Evolutionary conservation across 495 filamentous ascomycete genomes (phyloP), one percentile per base, ranked within the genome.

Genomic region (Cenococcum geophilum): DNA sequence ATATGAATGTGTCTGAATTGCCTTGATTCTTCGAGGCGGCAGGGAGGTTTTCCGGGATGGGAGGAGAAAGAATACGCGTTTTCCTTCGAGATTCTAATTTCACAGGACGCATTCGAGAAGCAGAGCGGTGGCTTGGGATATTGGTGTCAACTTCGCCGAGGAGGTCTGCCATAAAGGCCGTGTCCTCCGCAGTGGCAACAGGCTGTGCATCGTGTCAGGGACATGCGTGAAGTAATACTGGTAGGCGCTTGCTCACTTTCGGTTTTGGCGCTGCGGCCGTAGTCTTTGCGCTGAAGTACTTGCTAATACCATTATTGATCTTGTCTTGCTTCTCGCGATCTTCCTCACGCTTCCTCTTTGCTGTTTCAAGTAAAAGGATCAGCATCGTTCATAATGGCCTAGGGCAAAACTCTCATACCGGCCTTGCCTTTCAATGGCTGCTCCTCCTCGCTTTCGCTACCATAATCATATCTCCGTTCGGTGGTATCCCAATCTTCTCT

Each of bases 401-500:
- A 35, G 45, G 47, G 21, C 56, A 61, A 10, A 16, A 18, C 40
- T 67, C 6, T 32, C 72, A 58, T 68, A 79, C 80, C 81, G 64
- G 81, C 83, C 72, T 89, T 92, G 59, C 87, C 82, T 60, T 81
- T 79, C 18, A 79, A 73, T 14, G 84, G 80, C 52, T 83, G 68
- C 56, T 87, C 88, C 20, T 83, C 85, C 22, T 90, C 87, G 66
- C 87, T 89, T 65, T 89, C 89, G 6, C 79, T 80, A 35, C 76
- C 78, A 64, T 85, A 84, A 62, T 84, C 79, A 67, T 89, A 86
- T 43, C 55, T 54, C 10, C 69, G 74, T 20, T 76, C 80, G 63
- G 88, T 83, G 59, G 80, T 78, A 63, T 95, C 90, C 95, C 93
- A 98, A 49, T 96, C 93, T 71, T 98, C 93, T 53, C 93, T 88